These are phyloP conservation scores for Phlebiopsis flavidoalba DNA, from an alignment of 768 basidiomycete species.

Conservation along the genomic window DNA sequence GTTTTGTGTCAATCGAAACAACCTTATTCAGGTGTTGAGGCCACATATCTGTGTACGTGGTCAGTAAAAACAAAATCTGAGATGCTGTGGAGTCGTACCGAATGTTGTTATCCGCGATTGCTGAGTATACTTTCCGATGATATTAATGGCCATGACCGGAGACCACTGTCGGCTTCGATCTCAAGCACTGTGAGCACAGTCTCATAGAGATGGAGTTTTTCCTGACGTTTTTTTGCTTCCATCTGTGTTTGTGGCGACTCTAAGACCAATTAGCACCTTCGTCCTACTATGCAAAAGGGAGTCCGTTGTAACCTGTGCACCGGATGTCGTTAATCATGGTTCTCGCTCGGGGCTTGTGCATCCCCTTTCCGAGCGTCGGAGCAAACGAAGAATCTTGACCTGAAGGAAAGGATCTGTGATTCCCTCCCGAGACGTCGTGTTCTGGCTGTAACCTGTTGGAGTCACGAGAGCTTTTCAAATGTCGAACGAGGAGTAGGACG, in stretches of 20 bases:
- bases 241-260: constrained; percentile 99
- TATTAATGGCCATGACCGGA: constrained; percentile 99
- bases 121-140: constrained; percentile 96
- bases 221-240: constrained; percentile 98
- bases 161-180: constrained; percentile 92
- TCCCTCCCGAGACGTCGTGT: constrained; percentile 98
- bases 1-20: constrained; percentile 94
- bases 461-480: constrained; percentile 91
- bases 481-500: constrained; percentile 89
- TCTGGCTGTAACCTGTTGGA: constrained; percentile 97
- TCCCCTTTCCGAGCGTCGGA: constrained; percentile 84
- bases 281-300: background rate
- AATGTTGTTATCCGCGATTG: constrained; percentile 98
- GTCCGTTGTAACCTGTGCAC: constrained; percentile 73
- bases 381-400: constrained; percentile 85
- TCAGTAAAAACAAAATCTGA: background rate
- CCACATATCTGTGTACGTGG: constrained; percentile 75
- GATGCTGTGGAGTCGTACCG: constrained; percentile 47
- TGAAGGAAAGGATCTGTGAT: constrained; percentile 97
- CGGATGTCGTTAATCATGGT: constrained; percentile 98
- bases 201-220: constrained; percentile 97
- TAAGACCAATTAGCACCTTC: constrained; percentile 21
- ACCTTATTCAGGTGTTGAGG: constrained; percentile 99
- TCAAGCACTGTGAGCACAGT: constrained; percentile 94
- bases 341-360: constrained; percentile 81